Evolutionary conservation across 768 basidiomycete species (phyloP).

Genomic region (Agaricus sinodeliciosus): DNA sequence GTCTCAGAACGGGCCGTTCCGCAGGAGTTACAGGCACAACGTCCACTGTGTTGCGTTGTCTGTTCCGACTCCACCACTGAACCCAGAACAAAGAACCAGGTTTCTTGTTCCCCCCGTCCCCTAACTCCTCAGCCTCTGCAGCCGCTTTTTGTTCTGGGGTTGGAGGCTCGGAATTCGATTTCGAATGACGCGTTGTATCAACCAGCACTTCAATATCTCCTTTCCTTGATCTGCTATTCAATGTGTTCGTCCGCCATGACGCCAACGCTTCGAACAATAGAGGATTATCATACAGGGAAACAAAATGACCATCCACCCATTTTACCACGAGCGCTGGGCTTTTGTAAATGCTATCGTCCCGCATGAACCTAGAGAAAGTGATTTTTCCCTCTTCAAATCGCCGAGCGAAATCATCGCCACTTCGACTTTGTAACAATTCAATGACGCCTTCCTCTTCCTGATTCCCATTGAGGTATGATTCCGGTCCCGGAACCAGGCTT

Average conservation of each 20-base stretch:
- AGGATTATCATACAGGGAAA: slow-evolving; percentile 69
- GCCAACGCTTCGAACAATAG: slow-evolving; percentile 70
- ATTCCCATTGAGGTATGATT: slow-evolving; percentile 17
- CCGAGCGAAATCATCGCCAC: slow-evolving; percentile 48
- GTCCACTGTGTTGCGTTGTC: slow-evolving; percentile 22
- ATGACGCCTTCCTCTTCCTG: slow-evolving; percentile 18
- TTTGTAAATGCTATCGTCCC: slow-evolving; percentile 52
- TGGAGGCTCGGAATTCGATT: slow-evolving; percentile 34
- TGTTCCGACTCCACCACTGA: slow-evolving; percentile 76
- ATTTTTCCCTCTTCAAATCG: slow-evolving; percentile 58
- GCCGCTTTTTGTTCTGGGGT: slow-evolving; percentile 15
- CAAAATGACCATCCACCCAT: slow-evolving; percentile 61
- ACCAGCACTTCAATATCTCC: slow-evolving; percentile 19
- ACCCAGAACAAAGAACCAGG: slow-evolving; percentile 69
- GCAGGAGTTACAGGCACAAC: slow-evolving; percentile 6
- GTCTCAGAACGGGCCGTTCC: slow-evolving; percentile 8
- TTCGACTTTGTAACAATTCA: slow-evolving; percentile 21
- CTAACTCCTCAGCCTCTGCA: slow-evolving; percentile 10
- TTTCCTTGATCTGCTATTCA: slow-evolving; percentile 17
- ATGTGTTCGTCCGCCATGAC: slow-evolving; percentile 53
- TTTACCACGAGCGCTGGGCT: slow-evolving; percentile 66
- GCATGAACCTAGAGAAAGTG: slow-evolving; percentile 58
- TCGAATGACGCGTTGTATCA: slow-evolving; percentile 15
- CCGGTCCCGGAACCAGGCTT: slow-evolving; percentile 42
- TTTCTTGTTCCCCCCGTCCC: slow-evolving; percentile 20